Evolutionary conservation across 441 rosid species (phyloP), one percentile per base, ranked within the genome.

Genomic region (Syzygium malaccense): DNA sequence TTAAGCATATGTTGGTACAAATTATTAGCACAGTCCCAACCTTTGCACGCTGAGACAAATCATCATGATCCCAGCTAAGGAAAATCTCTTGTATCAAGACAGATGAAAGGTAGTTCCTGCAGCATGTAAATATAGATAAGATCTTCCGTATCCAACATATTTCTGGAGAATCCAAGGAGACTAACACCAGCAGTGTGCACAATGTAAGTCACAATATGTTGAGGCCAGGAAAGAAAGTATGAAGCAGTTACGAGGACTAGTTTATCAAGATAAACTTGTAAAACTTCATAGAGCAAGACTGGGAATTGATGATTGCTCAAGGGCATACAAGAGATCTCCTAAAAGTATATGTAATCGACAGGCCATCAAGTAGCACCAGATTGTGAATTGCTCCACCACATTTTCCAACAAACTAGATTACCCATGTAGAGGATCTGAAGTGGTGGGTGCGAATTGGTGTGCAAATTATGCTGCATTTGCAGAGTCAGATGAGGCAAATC

Each of bases 51-150:
- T 95, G 98, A 91, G 98, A 95, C 89, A 98, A 91, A 93, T 98
- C 99, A 91, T 97, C 99, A 89, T 98, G 99, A 92, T 98, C 99
- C 97, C 98, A 96, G 86, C 98, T 95, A 88, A 98, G 97, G 93
- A 98, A 98, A 92, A 98, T 93, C 93, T 98, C 99, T 93, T 97
- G 99, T 91, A 98, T 95, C 91, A 97, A 93, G 90, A 98, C 96
- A 55, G 99, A 98, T 53, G 99, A 95, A 89, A 98, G 97, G 92
- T 97, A 98, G 93, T 98, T 98, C 98, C 99, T 98, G 93, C 93
- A 96, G 87, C 88, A 95, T 48, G 89, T 88, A 92, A 49, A 91
- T 55, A 71, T 80, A 54, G 37, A 28, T 85, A 54, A 49, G 89
- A 26, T 79, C 53, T 54, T 85, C 80, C 7, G 6, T 8, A 75